These are phyloP conservation scores for Trichoderma pleuroti DNA, from an alignment of 2,329 filamentous ascomycete genomes.

Conservation along the genomic window DNA sequence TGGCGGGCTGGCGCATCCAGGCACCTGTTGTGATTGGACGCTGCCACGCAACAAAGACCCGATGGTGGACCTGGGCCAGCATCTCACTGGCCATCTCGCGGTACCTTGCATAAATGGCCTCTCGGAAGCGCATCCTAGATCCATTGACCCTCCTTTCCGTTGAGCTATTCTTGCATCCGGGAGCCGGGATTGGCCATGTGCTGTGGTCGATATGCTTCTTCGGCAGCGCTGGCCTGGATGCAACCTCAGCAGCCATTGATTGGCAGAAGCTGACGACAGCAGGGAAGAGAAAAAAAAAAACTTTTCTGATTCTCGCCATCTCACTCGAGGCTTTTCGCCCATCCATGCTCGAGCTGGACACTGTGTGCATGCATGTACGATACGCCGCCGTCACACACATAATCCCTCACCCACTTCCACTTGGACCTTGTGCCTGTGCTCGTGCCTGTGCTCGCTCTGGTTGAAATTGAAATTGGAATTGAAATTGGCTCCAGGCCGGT, in stretches of 20 bases:
- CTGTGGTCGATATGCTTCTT: constrained; percentile 1
- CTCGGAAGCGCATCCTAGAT: constrained; percentile 19
- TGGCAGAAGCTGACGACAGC: not conserved
- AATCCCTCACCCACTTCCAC: constrained; percentile 11
- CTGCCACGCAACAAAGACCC: not conserved
- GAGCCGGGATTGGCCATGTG: constrained; percentile 19
- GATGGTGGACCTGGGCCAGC: constrained; percentile 18
- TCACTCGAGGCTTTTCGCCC: not conserved
- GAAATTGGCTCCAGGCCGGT: not conserved
- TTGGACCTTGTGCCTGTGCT: not conserved
- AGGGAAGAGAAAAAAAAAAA: not conserved
- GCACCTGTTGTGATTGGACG: constrained; percentile 25
- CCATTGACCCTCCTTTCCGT: constrained; percentile 17
- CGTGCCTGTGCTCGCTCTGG: not conserved
- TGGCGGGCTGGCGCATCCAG: constrained; percentile 20
- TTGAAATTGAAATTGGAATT: not conserved
- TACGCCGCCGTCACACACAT: not conserved
- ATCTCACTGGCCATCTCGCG: constrained; percentile 21
- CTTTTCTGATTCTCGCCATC: not conserved
- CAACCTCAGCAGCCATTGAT: constrained; percentile 2
- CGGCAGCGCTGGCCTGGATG: constrained; percentile 1
- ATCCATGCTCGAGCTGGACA: not conserved
- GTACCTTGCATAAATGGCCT: constrained; percentile 23
- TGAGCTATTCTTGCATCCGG: constrained; percentile 13
- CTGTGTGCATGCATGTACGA: not conserved